Evolutionary conservation across 306 rosid species (phyloP), one percentile per base, ranked within the genome.

Genomic region (Ochetophila trinervis): DNA sequence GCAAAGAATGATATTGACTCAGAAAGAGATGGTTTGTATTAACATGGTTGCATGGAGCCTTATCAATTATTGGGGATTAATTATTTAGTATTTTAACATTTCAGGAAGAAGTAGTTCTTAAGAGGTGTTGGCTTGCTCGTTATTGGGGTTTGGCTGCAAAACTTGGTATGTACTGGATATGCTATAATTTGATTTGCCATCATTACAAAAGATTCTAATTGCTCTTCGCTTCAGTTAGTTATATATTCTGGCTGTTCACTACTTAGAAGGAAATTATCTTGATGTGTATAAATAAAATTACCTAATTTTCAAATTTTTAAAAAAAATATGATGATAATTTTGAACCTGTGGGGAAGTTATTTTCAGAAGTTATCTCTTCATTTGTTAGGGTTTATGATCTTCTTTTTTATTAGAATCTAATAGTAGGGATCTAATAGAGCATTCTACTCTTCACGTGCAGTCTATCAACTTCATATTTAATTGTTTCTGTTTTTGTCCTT

Each of bases 91-190:
- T 64, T 68, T 65, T 71, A 49, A 69, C 52, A 51, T 80, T 70
- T 78, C 87, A 93, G 98, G 98, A 93, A 76, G 98, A 93, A 87
- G 98, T 93, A 58, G 98, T 93, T 80, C 97, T 93, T 24, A 89
- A 93, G 86, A 90, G 97, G 79, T 93, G 98, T 73, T 93, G 98
- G 98, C 93, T 93, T 79, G 98, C 98, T 71, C 97, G 97, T 60
- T 89, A 93, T 74, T 93, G 98, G 98, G 97, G 98, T 61, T 77
- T 93, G 69, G 98, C 98, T 45, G 85, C 88, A 70, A 93, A 82
- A 81, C 85, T 80, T 69, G 96, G 98, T 89, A 80, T 59, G 67
- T 67, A 22, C 30, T 12, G 52, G 63, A 44, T 34, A 4, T 45
- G 17, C 24, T n/a, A 42, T 56, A 15, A 47, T 40, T 10, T 63